Conservation (phyloP, 306 rosid species). For the Purshia tridentata region DNA sequence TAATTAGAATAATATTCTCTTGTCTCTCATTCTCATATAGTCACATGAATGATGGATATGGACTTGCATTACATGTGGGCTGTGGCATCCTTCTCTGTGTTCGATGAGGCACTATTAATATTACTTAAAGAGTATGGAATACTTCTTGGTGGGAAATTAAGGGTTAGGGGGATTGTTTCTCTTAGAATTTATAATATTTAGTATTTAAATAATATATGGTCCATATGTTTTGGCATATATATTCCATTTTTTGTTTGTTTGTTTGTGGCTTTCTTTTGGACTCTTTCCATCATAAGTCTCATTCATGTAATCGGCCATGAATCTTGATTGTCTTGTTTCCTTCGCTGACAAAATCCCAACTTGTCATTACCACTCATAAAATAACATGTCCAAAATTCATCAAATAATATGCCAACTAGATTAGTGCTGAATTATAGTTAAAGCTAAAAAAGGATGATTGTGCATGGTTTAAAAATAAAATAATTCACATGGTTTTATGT, state of each 20-base stretch:
- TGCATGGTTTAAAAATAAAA: too few species aligned
- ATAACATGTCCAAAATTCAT: too few species aligned
- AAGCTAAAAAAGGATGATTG: too few species aligned
- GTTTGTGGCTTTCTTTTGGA: not conserved
- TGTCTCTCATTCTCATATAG: too few species aligned
- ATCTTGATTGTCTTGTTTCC: not conserved
- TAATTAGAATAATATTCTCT: not conserved
- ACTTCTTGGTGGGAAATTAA: not conserved
- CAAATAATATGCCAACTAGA: too few species aligned
- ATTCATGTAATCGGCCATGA: not conserved
- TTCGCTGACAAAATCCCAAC: not conserved
- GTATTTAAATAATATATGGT: not conserved
- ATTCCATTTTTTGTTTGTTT: slow-evolving; percentile 1
- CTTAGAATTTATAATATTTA: not conserved
- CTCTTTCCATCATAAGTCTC: not conserved
- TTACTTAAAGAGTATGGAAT: not conserved
- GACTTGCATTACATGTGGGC: not conserved
- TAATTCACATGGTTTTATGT: too few species aligned
- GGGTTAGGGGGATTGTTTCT: not conserved
- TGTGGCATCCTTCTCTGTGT: slow-evolving; percentile 1
- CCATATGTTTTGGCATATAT: not conserved
- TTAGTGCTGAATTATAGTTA: too few species aligned
- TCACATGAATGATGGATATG: not conserved
- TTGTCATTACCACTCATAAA: not conserved
- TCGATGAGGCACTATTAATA: not conserved